Conservation (phyloP, 2,329 filamentous ascomycete genomes). For the Neonectria faginata region DNA sequence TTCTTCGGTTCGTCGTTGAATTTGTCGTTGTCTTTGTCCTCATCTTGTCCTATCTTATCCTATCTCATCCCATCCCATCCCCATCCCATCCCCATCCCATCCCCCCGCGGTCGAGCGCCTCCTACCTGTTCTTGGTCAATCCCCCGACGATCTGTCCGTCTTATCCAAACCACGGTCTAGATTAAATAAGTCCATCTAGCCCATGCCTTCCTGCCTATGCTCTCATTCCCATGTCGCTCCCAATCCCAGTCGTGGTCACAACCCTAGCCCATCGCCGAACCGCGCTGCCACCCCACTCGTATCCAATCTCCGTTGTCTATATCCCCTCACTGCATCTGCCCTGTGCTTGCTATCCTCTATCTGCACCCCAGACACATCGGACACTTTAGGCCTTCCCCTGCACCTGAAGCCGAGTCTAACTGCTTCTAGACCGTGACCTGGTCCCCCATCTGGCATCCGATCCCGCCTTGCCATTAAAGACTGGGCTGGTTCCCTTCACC, state of each 20-base stretch:
- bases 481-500: conserved; percentile 6
- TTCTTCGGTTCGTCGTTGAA: neutral
- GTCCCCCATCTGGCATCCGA: neutral
- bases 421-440: conserved; percentile 11
- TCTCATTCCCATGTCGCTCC: conserved; percentile 23
- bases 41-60: neutral
- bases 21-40: neutral
- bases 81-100: conserved; percentile 1
- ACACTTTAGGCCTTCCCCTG: conserved; percentile 15
- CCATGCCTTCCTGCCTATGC: conserved; percentile 11
- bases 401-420: conserved; percentile 22
- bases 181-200: conserved; percentile 25
- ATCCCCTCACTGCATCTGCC: conserved; percentile 20
- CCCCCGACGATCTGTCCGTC: neutral
- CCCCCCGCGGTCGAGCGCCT: neutral
- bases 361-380: conserved; percentile 26
- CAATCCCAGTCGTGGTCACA: conserved; percentile 34
- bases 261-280: conserved; percentile 36
- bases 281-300: conserved; percentile 28
- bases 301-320: conserved; percentile 33
- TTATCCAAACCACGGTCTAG: conserved; percentile 16
- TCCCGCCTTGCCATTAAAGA: conserved; percentile 20
- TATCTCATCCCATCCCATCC: neutral
- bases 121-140: conserved; percentile 4
- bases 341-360: conserved; percentile 34